phyloP scores from a whole-genome alignment of 192 early-diverging fungal species.

The Cetraspora pellucida region DNA sequence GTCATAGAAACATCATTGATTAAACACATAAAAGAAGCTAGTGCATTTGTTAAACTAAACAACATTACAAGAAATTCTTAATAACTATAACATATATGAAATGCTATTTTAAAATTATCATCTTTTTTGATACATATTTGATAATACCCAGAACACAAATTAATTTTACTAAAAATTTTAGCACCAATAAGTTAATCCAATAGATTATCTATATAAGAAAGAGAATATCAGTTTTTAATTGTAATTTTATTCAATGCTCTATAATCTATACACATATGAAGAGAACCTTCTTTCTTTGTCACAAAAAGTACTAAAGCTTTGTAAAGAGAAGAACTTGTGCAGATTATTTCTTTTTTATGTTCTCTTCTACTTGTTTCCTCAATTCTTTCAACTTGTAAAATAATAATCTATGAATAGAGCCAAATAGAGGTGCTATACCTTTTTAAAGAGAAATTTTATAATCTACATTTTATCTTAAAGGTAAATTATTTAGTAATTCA shows the following conservation, averaged over 20 bases:
- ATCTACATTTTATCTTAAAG: no score
- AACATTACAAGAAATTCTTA: slow-evolving; percentile 63
- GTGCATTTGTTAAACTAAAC: slow-evolving; percentile 51
- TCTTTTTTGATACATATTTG: slow-evolving; percentile 41
- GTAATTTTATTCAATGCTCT: slow-evolving; percentile 52
- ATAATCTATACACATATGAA: slow-evolving; percentile 50
- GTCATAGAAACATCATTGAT: slow-evolving; percentile 39
- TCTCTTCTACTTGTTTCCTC: no score
- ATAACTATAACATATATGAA: slow-evolving; percentile 42
- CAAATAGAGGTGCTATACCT: no score
- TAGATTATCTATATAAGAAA: slow-evolving; percentile 44
- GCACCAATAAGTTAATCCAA: slow-evolving; percentile 10
- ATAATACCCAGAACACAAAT: slow-evolving; percentile 48
- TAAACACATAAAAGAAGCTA: no score
- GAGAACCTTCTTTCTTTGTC: slow-evolving; percentile 37
- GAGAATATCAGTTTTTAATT: slow-evolving; percentile 43
- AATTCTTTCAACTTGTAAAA: no score
- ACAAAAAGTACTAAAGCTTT: slow-evolving; percentile 38
- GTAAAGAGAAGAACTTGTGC: no score
- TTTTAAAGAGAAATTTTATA: no score
- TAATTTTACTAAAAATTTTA: slow-evolving; percentile 49
- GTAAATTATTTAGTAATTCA: no score
- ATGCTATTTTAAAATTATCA: slow-evolving; percentile 43
- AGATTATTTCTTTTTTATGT: no score
- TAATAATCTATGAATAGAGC: no score